Conservation (phyloP, 139 green algal genomes). For the Micractinium conductrix region DNA sequence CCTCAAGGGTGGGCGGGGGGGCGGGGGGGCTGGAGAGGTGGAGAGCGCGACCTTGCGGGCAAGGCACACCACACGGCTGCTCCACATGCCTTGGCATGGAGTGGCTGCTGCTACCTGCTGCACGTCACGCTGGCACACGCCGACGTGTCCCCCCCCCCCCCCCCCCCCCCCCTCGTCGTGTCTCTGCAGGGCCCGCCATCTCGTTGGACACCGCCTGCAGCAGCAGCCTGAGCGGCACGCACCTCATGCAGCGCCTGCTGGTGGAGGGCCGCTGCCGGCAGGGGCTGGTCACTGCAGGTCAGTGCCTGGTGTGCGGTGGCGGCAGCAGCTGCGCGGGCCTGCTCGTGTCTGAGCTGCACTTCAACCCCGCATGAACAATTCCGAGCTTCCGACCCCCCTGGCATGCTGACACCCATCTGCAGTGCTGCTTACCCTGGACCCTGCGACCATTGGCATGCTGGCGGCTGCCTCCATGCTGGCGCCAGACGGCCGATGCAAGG, state of each 20-base stretch:
- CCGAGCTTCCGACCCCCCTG: too few species aligned
- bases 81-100: too few species aligned
- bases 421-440: slow-evolving; percentile 67
- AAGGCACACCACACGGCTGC: too few species aligned
- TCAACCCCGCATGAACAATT: too few species aligned
- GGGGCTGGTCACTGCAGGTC: slow-evolving; percentile 33
- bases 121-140: not conserved
- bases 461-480: slow-evolving; percentile 55
- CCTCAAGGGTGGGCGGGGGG: slow-evolving; percentile 53
- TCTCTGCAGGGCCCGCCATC: slow-evolving; percentile 62
- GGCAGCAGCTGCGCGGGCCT: not conserved
- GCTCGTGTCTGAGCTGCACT: too few species aligned
- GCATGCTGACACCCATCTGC: not conserved
- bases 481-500: slow-evolving; percentile 53
- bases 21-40: not conserved
- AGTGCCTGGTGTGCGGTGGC: not conserved
- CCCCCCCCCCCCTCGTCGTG: not conserved
- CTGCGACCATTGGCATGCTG: slow-evolving; percentile 63
- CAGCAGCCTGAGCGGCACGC: slow-evolving; percentile 66
- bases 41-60: too few species aligned
- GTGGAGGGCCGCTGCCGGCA: slow-evolving; percentile 7
- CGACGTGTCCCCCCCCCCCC: not conserved
- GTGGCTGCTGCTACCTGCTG: not conserved
- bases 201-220: slow-evolving; percentile 73
- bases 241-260: slow-evolving; percentile 47